These are phyloP conservation scores for Mucor racemosus DNA, from an alignment of 371 early-diverging fungal species.

Conservation along the genomic window DNA sequence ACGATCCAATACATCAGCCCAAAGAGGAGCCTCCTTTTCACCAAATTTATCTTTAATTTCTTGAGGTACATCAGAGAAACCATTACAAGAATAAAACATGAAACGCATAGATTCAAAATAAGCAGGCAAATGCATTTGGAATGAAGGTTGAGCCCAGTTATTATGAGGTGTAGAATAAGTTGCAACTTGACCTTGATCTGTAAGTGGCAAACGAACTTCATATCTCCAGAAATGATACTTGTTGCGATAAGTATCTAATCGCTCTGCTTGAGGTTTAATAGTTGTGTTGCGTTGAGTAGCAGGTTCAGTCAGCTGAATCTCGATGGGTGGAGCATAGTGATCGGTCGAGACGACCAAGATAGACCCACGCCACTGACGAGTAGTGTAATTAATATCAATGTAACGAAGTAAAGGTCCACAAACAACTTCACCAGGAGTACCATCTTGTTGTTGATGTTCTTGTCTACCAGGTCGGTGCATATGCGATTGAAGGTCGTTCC, in stretches of 20 bases:
- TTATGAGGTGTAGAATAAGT: constrained; percentile 27
- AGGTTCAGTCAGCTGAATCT: constrained; percentile 18
- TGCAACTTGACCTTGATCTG: constrained; percentile 21
- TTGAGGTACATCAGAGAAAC: constrained; percentile 61
- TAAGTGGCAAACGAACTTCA: constrained; percentile 29
- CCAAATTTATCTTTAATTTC: constrained; percentile 62
- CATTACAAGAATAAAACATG: constrained; percentile 56
- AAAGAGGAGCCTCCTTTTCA: constrained; percentile 62
- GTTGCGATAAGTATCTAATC: constrained; percentile 32
- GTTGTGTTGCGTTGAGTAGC: constrained; percentile 2
- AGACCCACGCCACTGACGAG: constrained; percentile 41
- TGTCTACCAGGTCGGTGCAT: constrained; percentile 1
- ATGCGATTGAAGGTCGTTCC: constrained; percentile 19
- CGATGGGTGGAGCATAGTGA: constrained; percentile 28
- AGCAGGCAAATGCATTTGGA: constrained; percentile 27
- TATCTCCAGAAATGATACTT: constrained; percentile 45
- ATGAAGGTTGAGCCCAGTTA: constrained; percentile 27
- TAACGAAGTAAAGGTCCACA: constrained; percentile 45
- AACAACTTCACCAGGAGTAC: constrained; percentile 26
- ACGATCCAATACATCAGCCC: constrained; percentile 75
- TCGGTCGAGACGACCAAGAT: constrained; percentile 38
- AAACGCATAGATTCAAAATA: constrained; percentile 31
- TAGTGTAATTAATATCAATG: constrained; percentile 35
- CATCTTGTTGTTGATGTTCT: neutral
- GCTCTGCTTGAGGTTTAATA: constrained; percentile 15